Conservation (phyloP, 116 monocot species). For the Trichopus zeylanicus region DNA sequence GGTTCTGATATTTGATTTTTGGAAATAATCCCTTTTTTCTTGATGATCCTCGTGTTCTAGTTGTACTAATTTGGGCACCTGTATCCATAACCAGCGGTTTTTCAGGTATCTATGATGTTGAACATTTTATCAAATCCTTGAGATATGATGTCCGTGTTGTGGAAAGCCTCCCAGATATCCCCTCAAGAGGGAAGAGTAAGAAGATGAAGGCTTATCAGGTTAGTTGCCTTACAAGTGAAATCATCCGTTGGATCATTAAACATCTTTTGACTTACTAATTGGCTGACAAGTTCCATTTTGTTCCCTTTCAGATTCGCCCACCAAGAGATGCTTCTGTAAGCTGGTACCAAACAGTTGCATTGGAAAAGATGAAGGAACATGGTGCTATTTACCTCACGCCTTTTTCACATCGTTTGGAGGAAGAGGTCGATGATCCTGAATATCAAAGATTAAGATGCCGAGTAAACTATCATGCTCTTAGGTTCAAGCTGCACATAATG, state of each 20-base stretch:
- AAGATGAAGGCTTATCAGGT: conserved; percentile 86
- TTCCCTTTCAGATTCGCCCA: conserved; percentile 59
- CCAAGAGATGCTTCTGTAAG: conserved; percentile 91
- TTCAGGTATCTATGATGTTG: conserved; percentile 97
- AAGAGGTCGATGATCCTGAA: conserved; percentile 86
- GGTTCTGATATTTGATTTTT: not conserved
- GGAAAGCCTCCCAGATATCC: conserved; percentile 64
- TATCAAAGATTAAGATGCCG: conserved; percentile 90
- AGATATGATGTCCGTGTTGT: conserved; percentile 71
- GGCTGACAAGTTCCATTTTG: not conserved
- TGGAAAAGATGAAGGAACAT: conserved; percentile 78
- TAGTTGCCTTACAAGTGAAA: not conserved
- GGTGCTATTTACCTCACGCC: conserved; percentile 92
- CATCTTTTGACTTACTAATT: not conserved
- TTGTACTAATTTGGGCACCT: conserved; percentile 17
- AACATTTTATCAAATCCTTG: conserved; percentile 76
- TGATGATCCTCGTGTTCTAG: not conserved
- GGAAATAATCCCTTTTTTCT: not conserved
- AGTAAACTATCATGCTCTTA: conserved; percentile 94
- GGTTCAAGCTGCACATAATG: conserved; percentile 89
- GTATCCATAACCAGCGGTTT: conserved; percentile 61
- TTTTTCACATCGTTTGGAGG: conserved; percentile 88
- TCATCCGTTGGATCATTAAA: not conserved
- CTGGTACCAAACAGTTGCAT: conserved; percentile 84
- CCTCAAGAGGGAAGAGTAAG: conserved; percentile 61